These are phyloP conservation scores for Picochlorum costavermella DNA, from an alignment of 139 green algal genomes.

Conservation along the genomic window DNA sequence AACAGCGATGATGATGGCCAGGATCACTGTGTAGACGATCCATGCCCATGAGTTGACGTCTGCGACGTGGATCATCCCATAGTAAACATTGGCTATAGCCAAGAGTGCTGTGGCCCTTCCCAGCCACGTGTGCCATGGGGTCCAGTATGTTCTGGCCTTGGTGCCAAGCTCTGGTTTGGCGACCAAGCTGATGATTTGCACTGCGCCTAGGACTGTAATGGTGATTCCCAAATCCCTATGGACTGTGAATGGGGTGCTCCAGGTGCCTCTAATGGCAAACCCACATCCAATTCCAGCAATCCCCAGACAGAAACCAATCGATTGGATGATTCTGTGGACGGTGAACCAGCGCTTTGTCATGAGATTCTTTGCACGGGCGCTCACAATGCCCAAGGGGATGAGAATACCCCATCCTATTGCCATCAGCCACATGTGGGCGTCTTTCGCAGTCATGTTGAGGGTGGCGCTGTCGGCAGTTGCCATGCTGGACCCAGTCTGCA, in stretches of 20 bases:
- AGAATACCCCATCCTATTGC: conserved; percentile 32
- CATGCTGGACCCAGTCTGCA: no score
- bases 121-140: background rate
- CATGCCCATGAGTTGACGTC: conserved; percentile 10
- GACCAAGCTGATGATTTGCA: conserved; percentile 18
- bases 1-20: background rate
- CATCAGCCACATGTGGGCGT: conserved; percentile 34
- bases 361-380: conserved; percentile 15
- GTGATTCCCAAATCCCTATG: conserved; percentile 26
- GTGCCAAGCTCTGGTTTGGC: background rate
- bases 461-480: background rate
- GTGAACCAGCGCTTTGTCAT: conserved; percentile 27
- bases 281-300: conserved; percentile 22
- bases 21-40: conserved; percentile 7
- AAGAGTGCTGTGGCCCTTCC: conserved; percentile 6
- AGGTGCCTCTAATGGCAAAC: conserved; percentile 6
- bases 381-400: conserved; percentile 31
- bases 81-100: conserved; percentile 20
- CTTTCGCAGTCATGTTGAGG: background rate
- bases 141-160: background rate
- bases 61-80: conserved; percentile 13
- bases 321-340: conserved; percentile 22
- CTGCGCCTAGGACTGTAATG: conserved; percentile 26
- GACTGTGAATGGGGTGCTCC: conserved; percentile 3
- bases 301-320: conserved; percentile 18